A percentile compares a stretch with the other conserved stretches of the same genome.
These are phyloP conservation scores for Meyerozyma athensensis DNA, from an alignment of 1,139 yeast species.

Conservation along the genomic window DNA sequence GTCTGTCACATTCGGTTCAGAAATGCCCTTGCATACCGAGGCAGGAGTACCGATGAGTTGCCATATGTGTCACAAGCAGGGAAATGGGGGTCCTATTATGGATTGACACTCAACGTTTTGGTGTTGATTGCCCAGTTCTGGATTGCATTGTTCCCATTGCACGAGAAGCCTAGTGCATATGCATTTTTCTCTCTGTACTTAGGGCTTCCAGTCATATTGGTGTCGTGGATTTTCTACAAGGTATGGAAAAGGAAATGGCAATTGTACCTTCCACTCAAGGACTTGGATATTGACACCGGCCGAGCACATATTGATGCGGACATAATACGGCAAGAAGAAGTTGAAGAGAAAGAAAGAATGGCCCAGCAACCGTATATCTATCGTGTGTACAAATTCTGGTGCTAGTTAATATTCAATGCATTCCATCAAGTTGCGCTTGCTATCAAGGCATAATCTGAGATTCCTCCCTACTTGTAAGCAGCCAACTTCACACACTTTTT, in stretches of 20 bases:
- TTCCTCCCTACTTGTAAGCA: neutral
- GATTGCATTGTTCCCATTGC: constrained; percentile 14
- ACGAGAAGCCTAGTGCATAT: constrained; percentile 11
- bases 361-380: constrained; percentile 11
- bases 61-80: constrained; percentile 14
- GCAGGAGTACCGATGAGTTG: constrained; percentile 15
- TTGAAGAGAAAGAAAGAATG: constrained; percentile 12
- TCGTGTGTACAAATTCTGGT: constrained; percentile 10
- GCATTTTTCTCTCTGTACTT: constrained; percentile 13
- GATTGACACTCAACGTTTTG: constrained; percentile 10
- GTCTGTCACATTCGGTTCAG: constrained; percentile 14
- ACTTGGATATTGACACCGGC: constrained; percentile 15
- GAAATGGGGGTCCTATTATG: constrained; percentile 12
- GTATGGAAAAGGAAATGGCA: constrained; percentile 13
- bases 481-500: constrained; percentile 27
- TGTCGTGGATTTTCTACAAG: constrained; percentile 12
- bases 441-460: neutral
- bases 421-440: neutral
- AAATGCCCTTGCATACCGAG: constrained; percentile 11
- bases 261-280: constrained; percentile 11
- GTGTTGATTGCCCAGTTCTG: constrained; percentile 16
- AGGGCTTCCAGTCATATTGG: constrained; percentile 13
- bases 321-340: constrained; percentile 14
- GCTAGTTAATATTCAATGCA: constrained; percentile 7
- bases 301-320: constrained; percentile 15